These are phyloP conservation scores for Diospyros lotus DNA, from an alignment of 148 eudicot genomes.

Conservation along the genomic window DNA sequence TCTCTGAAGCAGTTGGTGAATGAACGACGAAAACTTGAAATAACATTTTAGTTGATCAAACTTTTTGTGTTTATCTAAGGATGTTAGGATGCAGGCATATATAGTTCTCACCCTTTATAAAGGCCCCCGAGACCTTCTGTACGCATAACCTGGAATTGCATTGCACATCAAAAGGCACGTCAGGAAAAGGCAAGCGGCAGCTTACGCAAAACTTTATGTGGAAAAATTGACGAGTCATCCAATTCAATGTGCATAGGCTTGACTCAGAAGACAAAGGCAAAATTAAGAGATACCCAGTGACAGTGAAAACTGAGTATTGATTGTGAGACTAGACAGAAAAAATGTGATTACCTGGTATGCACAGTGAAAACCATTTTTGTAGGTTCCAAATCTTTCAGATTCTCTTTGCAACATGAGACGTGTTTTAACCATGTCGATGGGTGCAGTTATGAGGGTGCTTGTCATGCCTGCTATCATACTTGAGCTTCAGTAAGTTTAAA, in stretches of 20 bases:
- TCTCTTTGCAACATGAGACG: constrained; percentile 89
- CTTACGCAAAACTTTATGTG: neutral
- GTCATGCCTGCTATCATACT: constrained; percentile 72
- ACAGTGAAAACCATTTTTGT: constrained; percentile 80
- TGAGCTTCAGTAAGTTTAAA: constrained; percentile 50
- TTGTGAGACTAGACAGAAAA: constrained; percentile 2
- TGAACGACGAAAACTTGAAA: neutral
- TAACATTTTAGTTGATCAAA: neutral
- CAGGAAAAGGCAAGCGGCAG: constrained; percentile 1
- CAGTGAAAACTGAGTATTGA: neutral
- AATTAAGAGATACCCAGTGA: neutral
- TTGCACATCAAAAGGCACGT: constrained; percentile 5
- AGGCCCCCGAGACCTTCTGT: constrained; percentile 85
- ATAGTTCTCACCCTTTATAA: constrained; percentile 78
- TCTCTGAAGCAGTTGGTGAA: neutral
- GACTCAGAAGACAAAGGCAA: neutral
- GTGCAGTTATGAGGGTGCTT: constrained; percentile 85
- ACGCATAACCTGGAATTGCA: constrained; percentile 53
- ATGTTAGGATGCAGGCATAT: neutral
- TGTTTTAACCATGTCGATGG: constrained; percentile 89
- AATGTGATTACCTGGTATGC: constrained; percentile 62
- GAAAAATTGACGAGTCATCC: neutral
- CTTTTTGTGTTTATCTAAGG: neutral
- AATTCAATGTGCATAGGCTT: neutral
- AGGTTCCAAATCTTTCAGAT: constrained; percentile 49